Conservation (phyloP, 2,329 filamentous ascomycete genomes). For the Incumbomyces lentus region DNA sequence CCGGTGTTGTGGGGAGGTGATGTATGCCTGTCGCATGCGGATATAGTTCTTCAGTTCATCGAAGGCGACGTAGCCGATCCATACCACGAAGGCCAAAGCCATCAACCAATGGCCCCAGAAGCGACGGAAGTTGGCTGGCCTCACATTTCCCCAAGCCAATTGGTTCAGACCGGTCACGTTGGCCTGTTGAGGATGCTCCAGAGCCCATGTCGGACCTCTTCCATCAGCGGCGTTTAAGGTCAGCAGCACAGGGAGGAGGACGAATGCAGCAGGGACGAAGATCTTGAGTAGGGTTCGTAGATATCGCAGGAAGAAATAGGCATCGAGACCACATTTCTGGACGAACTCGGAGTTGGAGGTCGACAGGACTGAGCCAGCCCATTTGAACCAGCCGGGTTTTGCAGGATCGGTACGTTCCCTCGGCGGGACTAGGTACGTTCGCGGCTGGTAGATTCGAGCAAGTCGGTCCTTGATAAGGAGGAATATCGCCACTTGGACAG, state of each 20-base stretch:
- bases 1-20: constrained; percentile 90
- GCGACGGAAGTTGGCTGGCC: constrained; percentile 50
- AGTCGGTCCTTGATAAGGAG: constrained; percentile 66
- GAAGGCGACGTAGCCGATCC: constrained; percentile 81
- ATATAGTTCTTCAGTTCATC: constrained; percentile 78
- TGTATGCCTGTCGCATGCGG: constrained; percentile 83
- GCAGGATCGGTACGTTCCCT: constrained; percentile 71
- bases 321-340: constrained; percentile 88
- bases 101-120: constrained; percentile 80
- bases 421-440: constrained; percentile 78
- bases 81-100: constrained; percentile 65
- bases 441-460: constrained; percentile 73
- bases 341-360: constrained; percentile 75
- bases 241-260: constrained; percentile 76
- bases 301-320: constrained; percentile 95
- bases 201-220: constrained; percentile 45
- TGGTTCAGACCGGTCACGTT: constrained; percentile 63
- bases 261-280: constrained; percentile 67
- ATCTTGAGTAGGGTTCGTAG: constrained; percentile 78
- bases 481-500: constrained; percentile 57
- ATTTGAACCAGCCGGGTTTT: constrained; percentile 46
- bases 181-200: constrained; percentile 26
- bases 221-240: constrained; percentile 73
- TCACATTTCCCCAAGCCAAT: constrained; percentile 81
- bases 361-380: constrained; percentile 51